These are phyloP conservation scores for Choiromyces venosus DNA, from an alignment of 495 filamentous ascomycete genomes.

Conservation along the genomic window DNA sequence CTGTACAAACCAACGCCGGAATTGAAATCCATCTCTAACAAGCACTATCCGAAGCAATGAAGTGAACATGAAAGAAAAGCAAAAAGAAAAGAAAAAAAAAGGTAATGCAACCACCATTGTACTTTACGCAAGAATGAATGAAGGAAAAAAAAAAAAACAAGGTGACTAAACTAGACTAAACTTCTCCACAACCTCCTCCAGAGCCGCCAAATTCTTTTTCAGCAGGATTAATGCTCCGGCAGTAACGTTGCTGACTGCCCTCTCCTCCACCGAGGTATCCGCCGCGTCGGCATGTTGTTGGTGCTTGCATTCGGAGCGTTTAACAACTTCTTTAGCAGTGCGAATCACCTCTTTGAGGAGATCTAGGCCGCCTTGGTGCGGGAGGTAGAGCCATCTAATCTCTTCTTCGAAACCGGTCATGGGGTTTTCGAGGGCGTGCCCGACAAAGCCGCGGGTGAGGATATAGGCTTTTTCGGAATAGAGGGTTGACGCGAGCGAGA, in stretches of 20 bases:
- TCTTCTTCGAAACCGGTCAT: constrained; percentile 49
- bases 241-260: constrained; percentile 37
- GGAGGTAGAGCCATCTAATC: constrained; percentile 52
- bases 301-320: constrained; percentile 18
- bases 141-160: background rate
- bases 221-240: constrained; percentile 45
- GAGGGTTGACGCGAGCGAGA: constrained; percentile 47
- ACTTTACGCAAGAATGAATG: no score
- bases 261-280: constrained; percentile 13
- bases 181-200: constrained; percentile 42
- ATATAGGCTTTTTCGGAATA: constrained; percentile 57
- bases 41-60: no score
- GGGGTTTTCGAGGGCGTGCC: constrained; percentile 47
- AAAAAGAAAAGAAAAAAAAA: no score
- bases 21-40: no score
- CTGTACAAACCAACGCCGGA: no score
- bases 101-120: no score
- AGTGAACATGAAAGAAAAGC: no score
- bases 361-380: constrained; percentile 28
- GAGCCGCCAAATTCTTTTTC: constrained; percentile 43
- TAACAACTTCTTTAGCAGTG: constrained; percentile 22
- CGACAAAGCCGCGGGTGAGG: constrained; percentile 52
- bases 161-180: no score
- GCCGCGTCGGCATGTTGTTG: no score
- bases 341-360: constrained; percentile 36